A percentile compares a stretch with the other conserved stretches of the same genome.
Conservation (phyloP, 345 rosid genomes). For the Euphorbia tirucalli region DNA sequence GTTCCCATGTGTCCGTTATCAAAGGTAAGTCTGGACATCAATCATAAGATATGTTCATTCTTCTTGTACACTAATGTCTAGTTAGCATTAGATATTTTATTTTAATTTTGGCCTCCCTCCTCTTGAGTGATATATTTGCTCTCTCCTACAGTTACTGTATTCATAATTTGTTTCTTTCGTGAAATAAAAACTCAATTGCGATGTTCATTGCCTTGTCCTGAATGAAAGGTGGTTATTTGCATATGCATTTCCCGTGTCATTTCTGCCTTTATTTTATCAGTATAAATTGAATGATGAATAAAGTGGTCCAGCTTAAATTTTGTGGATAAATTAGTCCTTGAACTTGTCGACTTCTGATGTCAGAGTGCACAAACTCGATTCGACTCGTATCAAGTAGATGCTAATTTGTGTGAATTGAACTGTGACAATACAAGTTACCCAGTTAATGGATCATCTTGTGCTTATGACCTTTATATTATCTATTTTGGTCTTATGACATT, state of each 20-base stretch:
- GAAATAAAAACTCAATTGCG: conserved; percentile 17
- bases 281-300: too few species aligned
- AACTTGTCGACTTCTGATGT: not conserved
- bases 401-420: too few species aligned
- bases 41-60: conserved; percentile 24
- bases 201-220: not conserved
- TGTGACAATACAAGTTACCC: too few species aligned
- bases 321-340: too few species aligned
- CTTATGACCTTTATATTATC: too few species aligned
- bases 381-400: not conserved
- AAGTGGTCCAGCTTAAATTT: too few species aligned
- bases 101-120: not conserved
- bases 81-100: conserved; percentile 9
- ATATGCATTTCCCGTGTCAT: too few species aligned
- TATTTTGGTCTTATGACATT: too few species aligned
- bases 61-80: conserved; percentile 33
- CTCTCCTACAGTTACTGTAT: conserved; percentile 20
- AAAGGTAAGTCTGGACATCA: conserved; percentile 25
- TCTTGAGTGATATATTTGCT: not conserved
- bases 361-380: not conserved
- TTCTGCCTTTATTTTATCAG: too few species aligned
- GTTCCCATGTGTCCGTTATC: conserved; percentile 15
- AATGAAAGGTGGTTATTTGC: not conserved
- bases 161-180: conserved; percentile 1
- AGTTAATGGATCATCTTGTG: not conserved